phyloP scores from a whole-genome alignment of 2,329 filamentous ascomycete genomes.

The Cladorrhinum sp. region DNA sequence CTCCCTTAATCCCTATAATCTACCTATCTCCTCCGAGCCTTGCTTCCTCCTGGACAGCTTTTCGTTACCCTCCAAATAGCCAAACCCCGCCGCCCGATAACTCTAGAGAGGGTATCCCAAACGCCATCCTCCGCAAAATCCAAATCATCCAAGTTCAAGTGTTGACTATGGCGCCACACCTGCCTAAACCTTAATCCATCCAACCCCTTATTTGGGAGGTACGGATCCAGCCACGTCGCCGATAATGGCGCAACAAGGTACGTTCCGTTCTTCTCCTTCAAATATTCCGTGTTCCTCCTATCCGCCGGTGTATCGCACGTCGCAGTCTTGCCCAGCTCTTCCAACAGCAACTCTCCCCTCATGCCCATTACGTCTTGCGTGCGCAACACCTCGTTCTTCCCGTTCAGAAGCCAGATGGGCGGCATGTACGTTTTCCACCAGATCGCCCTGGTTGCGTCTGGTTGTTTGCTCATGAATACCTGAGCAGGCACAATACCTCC shows the following conservation, averaged over 20 bases:
- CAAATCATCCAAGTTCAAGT: constrained; percentile 76
- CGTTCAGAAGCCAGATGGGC: constrained; percentile 75
- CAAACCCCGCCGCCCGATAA: constrained; percentile 62
- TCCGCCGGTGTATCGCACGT: constrained; percentile 61
- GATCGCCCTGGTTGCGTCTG: constrained; percentile 65
- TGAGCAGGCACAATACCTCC: constrained; percentile 74
- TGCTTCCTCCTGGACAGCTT: constrained; percentile 42
- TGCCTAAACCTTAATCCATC: constrained; percentile 63
- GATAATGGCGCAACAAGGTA: constrained; percentile 73
- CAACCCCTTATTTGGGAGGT: constrained; percentile 56
- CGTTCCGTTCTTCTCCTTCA: constrained; percentile 61
- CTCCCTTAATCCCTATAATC: not conserved
- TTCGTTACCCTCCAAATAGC: constrained; percentile 64
- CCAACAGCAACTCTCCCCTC: constrained; percentile 57
- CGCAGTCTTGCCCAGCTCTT: constrained; percentile 55
- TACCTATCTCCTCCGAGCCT: not conserved
- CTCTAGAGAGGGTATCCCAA: constrained; percentile 65
- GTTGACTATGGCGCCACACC: constrained; percentile 64
- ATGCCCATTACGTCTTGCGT: constrained; percentile 75
- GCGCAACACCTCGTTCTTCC: constrained; percentile 67
- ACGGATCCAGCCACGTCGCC: constrained; percentile 66
- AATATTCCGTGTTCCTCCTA: constrained; percentile 52
- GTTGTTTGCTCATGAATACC: constrained; percentile 68
- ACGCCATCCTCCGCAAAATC: constrained; percentile 76
- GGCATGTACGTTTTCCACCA: constrained; percentile 90